These are phyloP conservation scores for Zalaria obscura DNA, from an alignment of 2,329 filamentous ascomycete species.

Conservation along the genomic window DNA sequence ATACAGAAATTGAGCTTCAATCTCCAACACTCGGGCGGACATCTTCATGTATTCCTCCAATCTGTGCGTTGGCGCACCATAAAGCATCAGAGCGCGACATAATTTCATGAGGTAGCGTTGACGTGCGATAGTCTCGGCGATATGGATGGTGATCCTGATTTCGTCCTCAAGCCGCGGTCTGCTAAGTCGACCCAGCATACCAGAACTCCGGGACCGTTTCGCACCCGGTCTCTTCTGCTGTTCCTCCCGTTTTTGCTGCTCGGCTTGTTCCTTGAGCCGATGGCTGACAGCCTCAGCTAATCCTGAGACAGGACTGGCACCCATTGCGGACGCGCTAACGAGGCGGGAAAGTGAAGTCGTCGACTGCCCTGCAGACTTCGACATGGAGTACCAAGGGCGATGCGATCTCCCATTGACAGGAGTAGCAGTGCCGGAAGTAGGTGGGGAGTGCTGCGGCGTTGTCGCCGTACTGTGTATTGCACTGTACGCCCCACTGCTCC, in stretches of 20 bases:
- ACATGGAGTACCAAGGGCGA: slow-evolving; percentile 22
- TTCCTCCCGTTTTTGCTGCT: slow-evolving; percentile 1
- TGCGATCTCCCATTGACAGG: slow-evolving; percentile 15
- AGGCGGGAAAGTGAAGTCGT: slow-evolving; percentile 27
- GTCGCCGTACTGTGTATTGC: background rate
- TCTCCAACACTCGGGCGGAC: slow-evolving; percentile 76
- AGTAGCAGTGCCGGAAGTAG: slow-evolving; percentile 27
- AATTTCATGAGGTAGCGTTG: slow-evolving; percentile 76
- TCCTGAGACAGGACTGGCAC: slow-evolving; percentile 26
- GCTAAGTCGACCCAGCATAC: slow-evolving; percentile 21
- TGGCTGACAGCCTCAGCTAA: slow-evolving; percentile 28
- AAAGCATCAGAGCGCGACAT: slow-evolving; percentile 76
- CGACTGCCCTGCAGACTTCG: slow-evolving; percentile 19
- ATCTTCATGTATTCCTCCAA: slow-evolving; percentile 86
- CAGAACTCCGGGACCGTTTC: slow-evolving; percentile 14
- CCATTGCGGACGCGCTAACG: slow-evolving; percentile 28
- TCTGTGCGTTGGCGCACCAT: slow-evolving; percentile 80
- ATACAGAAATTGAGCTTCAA: slow-evolving; percentile 81
- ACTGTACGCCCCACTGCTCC: slow-evolving; percentile 5
- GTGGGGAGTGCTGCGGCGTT: slow-evolving; percentile 24
- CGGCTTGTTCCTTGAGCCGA: slow-evolving; percentile 23
- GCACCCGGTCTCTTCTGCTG: slow-evolving; percentile 16
- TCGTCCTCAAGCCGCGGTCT: slow-evolving; percentile 32
- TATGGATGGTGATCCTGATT: slow-evolving; percentile 45
- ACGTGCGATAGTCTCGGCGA: slow-evolving; percentile 57